Base-by-base conservation (phyloP, 257 asterid species). In the Verbena officinalis region DNA sequence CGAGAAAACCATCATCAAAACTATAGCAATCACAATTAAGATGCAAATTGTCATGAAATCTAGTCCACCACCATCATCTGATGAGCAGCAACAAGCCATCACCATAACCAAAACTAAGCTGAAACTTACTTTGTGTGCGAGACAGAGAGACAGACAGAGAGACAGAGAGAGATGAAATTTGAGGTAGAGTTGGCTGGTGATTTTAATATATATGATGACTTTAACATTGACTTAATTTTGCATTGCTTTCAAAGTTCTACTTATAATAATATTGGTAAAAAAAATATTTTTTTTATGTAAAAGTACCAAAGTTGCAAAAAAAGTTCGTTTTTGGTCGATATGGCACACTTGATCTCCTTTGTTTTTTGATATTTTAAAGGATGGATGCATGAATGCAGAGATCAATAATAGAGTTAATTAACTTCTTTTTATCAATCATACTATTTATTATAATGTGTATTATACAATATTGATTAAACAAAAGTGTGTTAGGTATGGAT, bases 41-140 rank as follows among this genome's bases (percentile, higher is more conserved):
- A 55, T 2, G 24, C 62, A 55, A 17, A 55, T 31, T 7, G 30
- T 34, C 45, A 31, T 34, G 7, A 55, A 55, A 17, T 55, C 62
- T 7, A 55, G 45, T 9, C 62, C 62, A 34, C 62, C 62, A 55
- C 27, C 62, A 9, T 55, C 46, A 10, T 31, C 62, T 34, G 62
- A 31, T 10, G 62, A 33, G 45, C 46, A 55, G n/a, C 62, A 55
- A 34, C 45, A 9, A 55, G 46, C 62, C 62, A 55, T 55, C 17
- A 20, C 31, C 10, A 17, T 50, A 7, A 50, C 15, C 23, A 20
- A 11, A 20, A 7, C 30, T 49, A 21, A 12, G 50, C 13, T 44
- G 16, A 43, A 46, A 22, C 10, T 49, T 44, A 16, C 54, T 6
- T n/a, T n/a, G n/a, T n/a, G n/a, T n/a, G n/a, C n/a, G n/a, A 8